These are phyloP conservation scores for Cercospora sp. DNA, from an alignment of 2,329 filamentous ascomycete genomes.

Conservation along the genomic window DNA sequence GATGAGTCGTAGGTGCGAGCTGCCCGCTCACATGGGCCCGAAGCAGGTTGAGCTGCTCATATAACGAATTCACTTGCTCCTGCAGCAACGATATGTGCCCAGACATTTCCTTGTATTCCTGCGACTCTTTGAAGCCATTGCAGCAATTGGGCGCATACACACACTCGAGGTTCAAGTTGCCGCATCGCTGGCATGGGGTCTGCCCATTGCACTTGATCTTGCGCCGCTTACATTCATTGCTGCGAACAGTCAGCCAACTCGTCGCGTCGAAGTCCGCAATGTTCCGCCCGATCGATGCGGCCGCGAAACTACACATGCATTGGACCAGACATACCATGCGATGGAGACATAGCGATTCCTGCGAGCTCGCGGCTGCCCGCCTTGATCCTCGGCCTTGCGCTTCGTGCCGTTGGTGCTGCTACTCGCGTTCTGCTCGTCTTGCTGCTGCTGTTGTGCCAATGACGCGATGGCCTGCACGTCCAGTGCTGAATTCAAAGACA, in stretches of 20 bases:
- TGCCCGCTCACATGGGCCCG: conserved; percentile 49
- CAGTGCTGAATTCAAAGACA: conserved; percentile 15
- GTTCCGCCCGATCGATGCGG: not conserved
- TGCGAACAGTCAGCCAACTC: conserved; percentile 31
- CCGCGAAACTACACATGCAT: not conserved
- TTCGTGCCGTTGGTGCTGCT: conserved; percentile 39
- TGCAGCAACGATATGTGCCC: conserved; percentile 73
- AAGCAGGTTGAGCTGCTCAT: conserved; percentile 68
- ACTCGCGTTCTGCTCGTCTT: conserved; percentile 22
- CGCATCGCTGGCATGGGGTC: conserved; percentile 64
- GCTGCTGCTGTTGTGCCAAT: conserved; percentile 24
- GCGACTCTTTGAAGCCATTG: conserved; percentile 86
- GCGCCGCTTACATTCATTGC: conserved; percentile 65
- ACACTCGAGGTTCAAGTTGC: conserved; percentile 63
- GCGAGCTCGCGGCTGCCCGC: conserved; percentile 55
- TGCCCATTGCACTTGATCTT: conserved; percentile 71
- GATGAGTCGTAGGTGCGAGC: conserved; percentile 9
- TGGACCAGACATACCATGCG: conserved; percentile 55
- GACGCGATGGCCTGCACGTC: conserved; percentile 26
- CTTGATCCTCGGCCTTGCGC: conserved; percentile 45
- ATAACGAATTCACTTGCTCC: conserved; percentile 78
- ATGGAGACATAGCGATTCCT: conserved; percentile 68
- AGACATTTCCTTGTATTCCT: conserved; percentile 84
- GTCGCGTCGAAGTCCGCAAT: not conserved
- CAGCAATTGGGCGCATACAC: conserved; percentile 68